Base-by-base conservation (phyloP, 176 grass and related monocot species). In the Carex myosuroides region DNA sequence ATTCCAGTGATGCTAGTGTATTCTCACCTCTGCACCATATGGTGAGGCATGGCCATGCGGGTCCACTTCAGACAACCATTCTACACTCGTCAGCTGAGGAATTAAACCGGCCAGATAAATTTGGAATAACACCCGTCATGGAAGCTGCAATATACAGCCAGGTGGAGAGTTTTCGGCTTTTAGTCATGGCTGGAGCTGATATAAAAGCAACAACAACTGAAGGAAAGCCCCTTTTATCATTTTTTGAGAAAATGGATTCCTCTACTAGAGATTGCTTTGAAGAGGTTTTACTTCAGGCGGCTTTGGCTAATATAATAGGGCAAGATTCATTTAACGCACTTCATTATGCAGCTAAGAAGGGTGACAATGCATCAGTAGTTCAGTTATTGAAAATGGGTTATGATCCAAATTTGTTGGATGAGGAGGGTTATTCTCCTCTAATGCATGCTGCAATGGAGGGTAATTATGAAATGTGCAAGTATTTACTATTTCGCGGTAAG, bases 181-280 rank as follows among this genome's bases (percentile, higher is more conserved):
- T 93, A 88, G 80, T 93, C 55, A 90, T 88, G 91, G 88, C 88
- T 7, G 91, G 88, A 57, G 91, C 91, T 74, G 91, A 93, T 86
- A 88, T 88, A 54, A 53, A 81, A 58, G 84, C 69, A 52, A 82
- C 6, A 85, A 86, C 11, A 48, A 16, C 75, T 24, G 73, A 88
- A 81, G 88, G 86, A 12, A 69, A 88, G 70, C 44, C 80, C 42
- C 57, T 88, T 26, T 68, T 93, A 68, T 88, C 86, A 5, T 70
- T 90, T 30, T 53, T 90, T 41, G 64, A 83, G 74, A 82, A 81
- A 68, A 85, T 84, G 82, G 67, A 81, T 80, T 18, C 85, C 64
- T 65, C 80, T 20, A 82, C 16, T 18, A 86, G 86, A 77, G 86
- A 88, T 63, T 84, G 57, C 75, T 93, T 93, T 71, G 86, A 93